These are phyloP conservation scores for Metschnikowia continentalis DNA, from an alignment of 805 yeast genomes.

Conservation along the genomic window DNA sequence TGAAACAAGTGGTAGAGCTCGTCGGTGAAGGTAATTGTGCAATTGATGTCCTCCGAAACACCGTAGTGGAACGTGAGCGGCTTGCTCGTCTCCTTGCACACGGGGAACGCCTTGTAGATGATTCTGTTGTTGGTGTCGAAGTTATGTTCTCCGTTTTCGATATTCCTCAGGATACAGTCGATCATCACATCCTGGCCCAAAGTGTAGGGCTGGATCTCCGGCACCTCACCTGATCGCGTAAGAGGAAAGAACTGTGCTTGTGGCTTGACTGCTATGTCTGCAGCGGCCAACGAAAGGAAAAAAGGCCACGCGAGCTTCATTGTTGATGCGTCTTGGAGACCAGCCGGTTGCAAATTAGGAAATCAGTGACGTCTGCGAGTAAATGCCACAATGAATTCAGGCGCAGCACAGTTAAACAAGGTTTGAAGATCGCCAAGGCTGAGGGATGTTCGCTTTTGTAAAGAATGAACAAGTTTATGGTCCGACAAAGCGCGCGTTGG, in stretches of 20 bases:
- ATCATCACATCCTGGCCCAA: conserved; percentile 43
- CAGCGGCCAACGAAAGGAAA: background rate
- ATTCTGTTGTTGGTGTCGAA: conserved; percentile 60
- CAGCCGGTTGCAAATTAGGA: no score
- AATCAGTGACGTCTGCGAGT: no score
- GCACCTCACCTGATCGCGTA: conserved; percentile 36
- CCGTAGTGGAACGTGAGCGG: conserved; percentile 57
- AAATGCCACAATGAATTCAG: background rate
- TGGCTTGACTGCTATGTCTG: background rate
- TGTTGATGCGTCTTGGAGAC: background rate
- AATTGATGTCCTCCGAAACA: conserved; percentile 47
- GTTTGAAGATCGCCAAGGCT: background rate
- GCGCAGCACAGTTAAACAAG: background rate
- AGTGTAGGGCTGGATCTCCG: conserved; percentile 32
- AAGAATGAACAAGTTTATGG: background rate
- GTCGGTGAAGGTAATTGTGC: conserved; percentile 61
- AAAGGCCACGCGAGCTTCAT: background rate
- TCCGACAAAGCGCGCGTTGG: conserved; percentile 1
- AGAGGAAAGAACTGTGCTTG: conserved; percentile 33
- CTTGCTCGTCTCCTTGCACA: conserved; percentile 59
- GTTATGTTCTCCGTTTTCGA: conserved; percentile 72
- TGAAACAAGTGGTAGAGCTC: conserved; percentile 66
- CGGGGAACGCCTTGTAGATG: conserved; percentile 55
- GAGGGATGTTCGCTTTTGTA: background rate
- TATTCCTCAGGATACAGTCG: conserved; percentile 63